phyloP scores from a whole-genome alignment of 2,329 filamentous ascomycete species.

The Trichoderma citrinoviride region DNA sequence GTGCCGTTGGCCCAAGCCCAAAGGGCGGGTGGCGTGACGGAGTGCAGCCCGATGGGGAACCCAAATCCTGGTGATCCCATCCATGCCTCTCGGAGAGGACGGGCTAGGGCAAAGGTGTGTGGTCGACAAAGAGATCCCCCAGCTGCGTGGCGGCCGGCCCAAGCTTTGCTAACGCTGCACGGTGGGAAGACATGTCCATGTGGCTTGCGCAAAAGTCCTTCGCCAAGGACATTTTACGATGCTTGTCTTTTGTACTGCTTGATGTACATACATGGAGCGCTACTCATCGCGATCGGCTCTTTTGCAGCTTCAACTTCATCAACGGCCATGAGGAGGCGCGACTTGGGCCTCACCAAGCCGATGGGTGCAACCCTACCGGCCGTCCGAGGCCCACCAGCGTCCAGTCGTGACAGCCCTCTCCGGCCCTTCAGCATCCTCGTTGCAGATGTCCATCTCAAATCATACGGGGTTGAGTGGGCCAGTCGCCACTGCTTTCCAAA shows the following conservation, averaged over 20 bases:
- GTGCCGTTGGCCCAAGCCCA: conserved; percentile 9
- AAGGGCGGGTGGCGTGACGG: conserved; percentile 16
- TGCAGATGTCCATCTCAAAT: conserved; percentile 5
- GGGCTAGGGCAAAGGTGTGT: not conserved
- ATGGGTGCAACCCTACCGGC: conserved; percentile 6
- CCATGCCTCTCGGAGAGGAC: not conserved
- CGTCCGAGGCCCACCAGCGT: not conserved
- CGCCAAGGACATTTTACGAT: not conserved
- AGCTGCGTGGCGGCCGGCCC: conserved; percentile 6
- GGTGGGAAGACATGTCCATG: conserved; percentile 11
- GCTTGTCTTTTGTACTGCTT: not conserved
- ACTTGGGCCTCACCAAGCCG: not conserved
- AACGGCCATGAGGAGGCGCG: not conserved
- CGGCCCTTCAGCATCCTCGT: not conserved
- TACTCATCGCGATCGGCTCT: conserved; percentile 11
- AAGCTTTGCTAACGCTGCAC: not conserved
- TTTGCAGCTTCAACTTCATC: not conserved
- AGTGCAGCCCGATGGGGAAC: not conserved
- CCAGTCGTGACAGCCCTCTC: not conserved
- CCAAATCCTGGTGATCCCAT: conserved; percentile 1
- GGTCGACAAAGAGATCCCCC: not conserved
- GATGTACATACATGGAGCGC: not conserved
- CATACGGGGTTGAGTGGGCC: conserved; percentile 15
- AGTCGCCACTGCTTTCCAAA: conserved; percentile 3
- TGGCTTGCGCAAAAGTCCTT: conserved; percentile 13